Evolutionary conservation across 2,329 filamentous ascomycete species (phyloP), one percentile per base, ranked within the genome.

Genomic region (Aureobasidium vineae): DNA sequence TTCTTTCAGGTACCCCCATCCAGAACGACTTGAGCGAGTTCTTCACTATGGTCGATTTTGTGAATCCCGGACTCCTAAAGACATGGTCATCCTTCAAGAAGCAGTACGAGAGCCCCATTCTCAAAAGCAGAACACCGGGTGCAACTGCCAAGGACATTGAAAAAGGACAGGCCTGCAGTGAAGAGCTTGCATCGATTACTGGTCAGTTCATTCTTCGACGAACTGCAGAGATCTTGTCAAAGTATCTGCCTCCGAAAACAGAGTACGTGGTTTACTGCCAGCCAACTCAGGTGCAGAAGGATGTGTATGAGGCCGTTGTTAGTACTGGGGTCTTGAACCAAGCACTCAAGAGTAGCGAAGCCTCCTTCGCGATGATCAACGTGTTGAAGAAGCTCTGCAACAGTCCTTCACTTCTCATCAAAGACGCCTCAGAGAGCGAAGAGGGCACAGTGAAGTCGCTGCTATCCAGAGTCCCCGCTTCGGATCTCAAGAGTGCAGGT

Each of bases 341-440:
- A 38, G 85, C 86, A 10, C 77, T 90, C 59, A 86, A 87, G 16
- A 88, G 82, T 69, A 80, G 84, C 1, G 86, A 90, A 59, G 82
- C 83, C 54, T 84, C 86, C 2, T 79, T 91, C 2, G 86, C 89
- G 71, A 83, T 91, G 16, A 90, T 91, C 72, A 90, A 86, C 19
- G 82, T 90, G 21, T 78, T 91, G 21, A 91, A 91, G 77, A 91
- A 91, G 74, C 81, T 90, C 21, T 91, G 89, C 79, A 91, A 91
- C 73, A 88, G 87, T 69, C 88, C 88, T 1, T 85, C 83, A 0
- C 77, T 90, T 11, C 79, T 91, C 49, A 77, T 81, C 2, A 84
- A 83, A 66, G 79, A 77, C 23, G 47, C 63, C 6, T 23, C 49
- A 2, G 47, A 68, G 16, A 79, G 81, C 33, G 75, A 75, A 4